These are phyloP conservation scores for Volutella citrinella DNA, from an alignment of 2,329 filamentous ascomycete species.

Conservation along the genomic window DNA sequence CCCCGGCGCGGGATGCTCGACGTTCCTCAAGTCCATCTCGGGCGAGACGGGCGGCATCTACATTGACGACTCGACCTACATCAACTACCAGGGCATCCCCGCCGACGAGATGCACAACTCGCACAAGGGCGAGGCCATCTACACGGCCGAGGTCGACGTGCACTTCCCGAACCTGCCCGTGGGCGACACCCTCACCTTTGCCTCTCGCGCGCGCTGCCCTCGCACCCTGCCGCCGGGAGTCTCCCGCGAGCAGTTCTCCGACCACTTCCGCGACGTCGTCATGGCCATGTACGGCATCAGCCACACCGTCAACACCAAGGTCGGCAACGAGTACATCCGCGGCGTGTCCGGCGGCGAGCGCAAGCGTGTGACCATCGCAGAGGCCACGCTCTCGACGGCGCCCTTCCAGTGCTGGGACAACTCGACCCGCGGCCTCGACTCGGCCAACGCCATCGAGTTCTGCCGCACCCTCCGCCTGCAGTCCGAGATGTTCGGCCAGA, in stretches of 20 bases:
- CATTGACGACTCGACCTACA: conserved; percentile 63
- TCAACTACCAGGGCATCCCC: conserved; percentile 74
- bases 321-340: conserved; percentile 68
- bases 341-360: conserved; percentile 52
- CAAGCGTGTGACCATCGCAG: conserved; percentile 37
- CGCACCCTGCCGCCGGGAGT: conserved; percentile 55
- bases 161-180: conserved; percentile 74
- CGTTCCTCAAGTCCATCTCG: conserved; percentile 75
- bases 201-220: conserved; percentile 64
- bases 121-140: conserved; percentile 79
- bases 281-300: conserved; percentile 70
- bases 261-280: conserved; percentile 63
- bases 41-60: conserved; percentile 77
- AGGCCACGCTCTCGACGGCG: conserved; percentile 30
- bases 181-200: conserved; percentile 72
- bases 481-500: conserved; percentile 56
- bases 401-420: conserved; percentile 70
- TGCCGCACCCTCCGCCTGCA: conserved; percentile 58
- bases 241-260: conserved; percentile 47
- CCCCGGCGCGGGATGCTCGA: conserved; percentile 69
- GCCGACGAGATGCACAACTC: conserved; percentile 67
- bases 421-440: conserved; percentile 61
- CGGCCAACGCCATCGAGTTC: conserved; percentile 64
- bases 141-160: conserved; percentile 76
- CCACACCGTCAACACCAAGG: conserved; percentile 65